Conservation (phyloP, 2,329 filamentous ascomycete species). For the Xylaria arbuscula region DNA sequence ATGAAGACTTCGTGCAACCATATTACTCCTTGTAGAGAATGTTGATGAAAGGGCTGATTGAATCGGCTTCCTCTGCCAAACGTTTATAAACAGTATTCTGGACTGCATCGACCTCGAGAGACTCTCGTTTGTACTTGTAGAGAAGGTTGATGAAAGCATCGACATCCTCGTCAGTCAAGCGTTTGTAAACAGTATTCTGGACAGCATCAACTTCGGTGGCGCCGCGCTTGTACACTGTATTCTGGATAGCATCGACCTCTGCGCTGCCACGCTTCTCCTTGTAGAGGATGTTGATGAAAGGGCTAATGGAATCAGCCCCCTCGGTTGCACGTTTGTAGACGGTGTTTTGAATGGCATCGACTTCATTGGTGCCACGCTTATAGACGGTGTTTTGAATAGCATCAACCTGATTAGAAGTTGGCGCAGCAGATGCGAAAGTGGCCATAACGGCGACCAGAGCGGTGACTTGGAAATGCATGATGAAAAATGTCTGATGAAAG, state of each 20-base stretch:
- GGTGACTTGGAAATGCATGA: slow-evolving; percentile 16
- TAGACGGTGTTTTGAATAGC: background rate
- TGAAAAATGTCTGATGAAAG: background rate
- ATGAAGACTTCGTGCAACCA: too few relatives aligned
- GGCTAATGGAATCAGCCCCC: background rate
- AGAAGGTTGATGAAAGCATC: slow-evolving; percentile 15
- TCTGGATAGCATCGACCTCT: background rate
- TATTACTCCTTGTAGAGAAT: background rate
- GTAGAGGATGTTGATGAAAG: background rate
- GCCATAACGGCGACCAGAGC: background rate
- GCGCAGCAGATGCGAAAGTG: slow-evolving; percentile 11
- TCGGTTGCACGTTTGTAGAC: background rate
- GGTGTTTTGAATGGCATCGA: background rate
- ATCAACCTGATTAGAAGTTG: background rate
- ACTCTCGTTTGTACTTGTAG: slow-evolving; percentile 1
- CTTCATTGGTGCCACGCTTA: background rate
- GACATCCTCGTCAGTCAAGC: background rate
- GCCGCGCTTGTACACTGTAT: background rate
- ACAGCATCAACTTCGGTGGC: background rate
- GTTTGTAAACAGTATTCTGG: slow-evolving; percentile 20
- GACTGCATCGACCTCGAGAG: background rate
- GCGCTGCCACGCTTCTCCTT: background rate
- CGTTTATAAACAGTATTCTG: background rate
- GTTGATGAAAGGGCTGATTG: background rate
- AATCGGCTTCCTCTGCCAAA: too few relatives aligned